Evolutionary conservation across 495 filamentous ascomycete genomes (phyloP), one percentile per base, ranked within the genome.

Genomic region (Pyronema domesticum): DNA sequence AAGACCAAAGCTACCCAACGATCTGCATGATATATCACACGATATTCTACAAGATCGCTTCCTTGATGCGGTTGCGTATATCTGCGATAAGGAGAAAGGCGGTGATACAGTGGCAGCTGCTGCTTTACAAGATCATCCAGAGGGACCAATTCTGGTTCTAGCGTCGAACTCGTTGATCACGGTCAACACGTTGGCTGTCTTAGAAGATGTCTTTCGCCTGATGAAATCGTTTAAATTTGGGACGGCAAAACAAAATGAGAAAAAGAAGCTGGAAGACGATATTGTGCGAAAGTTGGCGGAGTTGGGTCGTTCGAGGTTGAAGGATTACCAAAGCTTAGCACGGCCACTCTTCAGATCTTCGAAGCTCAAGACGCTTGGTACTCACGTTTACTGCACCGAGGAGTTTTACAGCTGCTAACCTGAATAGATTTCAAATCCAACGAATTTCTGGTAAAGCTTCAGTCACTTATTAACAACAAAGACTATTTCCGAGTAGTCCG

Each of bases 51-150:
- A 6, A n/a, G n/a, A 23, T 18, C 9, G 34, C 7, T 51, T 51
- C 17, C 48, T 36, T 13, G 19, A 34, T 6, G 17, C 19, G 6
- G 18, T 51, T 10, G 9, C 48, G 1, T 51, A 51, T 35, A 23
- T 23, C 17, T 51, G 48, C 23, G 48, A 51, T 36, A 13, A n/a
- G 13, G 23, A 23, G 17, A 10, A 37, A 11, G 48, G 48, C 6
- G 48, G 48, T 13, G 19, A 51, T 23, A 51, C 48, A 8, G 48
- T 51, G 18, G 36, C 48, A 36, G 48, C 48, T 14, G 48, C 48
- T 13, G 48, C 48, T 15, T 23, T 51, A 23, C 23, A 37, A 13
- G 34, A 51, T 35, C 3, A 30, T 34, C 48, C 48, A 3, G 48
- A 35, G 36, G 34, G 34, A 13, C 48, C 48, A 10, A 33, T 51